Evolutionary conservation across 2,329 filamentous ascomycete genomes (phyloP).

Genomic region (Fusarium secorum): DNA sequence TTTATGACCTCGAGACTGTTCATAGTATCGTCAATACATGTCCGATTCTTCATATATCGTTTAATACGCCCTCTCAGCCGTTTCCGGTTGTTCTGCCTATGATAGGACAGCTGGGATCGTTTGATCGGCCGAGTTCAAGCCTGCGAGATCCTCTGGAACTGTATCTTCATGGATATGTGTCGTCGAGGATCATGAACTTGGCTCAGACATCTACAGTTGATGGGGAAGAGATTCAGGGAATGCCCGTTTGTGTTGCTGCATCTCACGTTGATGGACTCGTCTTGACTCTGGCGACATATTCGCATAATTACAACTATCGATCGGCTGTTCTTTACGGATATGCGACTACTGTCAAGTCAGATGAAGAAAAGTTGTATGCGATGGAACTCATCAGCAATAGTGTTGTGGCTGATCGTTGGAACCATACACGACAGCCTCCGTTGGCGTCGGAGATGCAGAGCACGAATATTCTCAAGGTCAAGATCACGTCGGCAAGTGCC

Average conservation of each 20-base stretch:
- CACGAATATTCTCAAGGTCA: constrained; percentile 76
- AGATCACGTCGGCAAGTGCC: constrained; percentile 74
- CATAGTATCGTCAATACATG: constrained; percentile 79
- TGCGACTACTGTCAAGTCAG: constrained; percentile 70
- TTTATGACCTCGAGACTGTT: constrained; percentile 76
- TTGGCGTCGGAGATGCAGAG: constrained; percentile 76
- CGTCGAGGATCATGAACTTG: constrained; percentile 77
- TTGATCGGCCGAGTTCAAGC: constrained; percentile 66
- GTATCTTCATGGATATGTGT: constrained; percentile 88
- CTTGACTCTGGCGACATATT: constrained; percentile 78
- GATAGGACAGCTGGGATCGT: constrained; percentile 85
- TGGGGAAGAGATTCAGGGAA: constrained; percentile 50
- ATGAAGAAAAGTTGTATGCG: constrained; percentile 77
- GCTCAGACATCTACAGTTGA: constrained; percentile 39
- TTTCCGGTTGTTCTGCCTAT: constrained; percentile 84
- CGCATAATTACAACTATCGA: constrained; percentile 88
- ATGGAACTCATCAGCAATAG: constrained; percentile 81
- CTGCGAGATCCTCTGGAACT: constrained; percentile 74
- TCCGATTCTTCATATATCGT: constrained; percentile 82
- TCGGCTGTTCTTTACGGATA: constrained; percentile 80
- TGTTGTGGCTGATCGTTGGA: constrained; percentile 74
- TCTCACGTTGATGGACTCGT: constrained; percentile 82
- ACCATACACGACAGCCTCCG: constrained; percentile 72
- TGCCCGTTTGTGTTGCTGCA: constrained; percentile 77
- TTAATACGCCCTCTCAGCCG: constrained; percentile 68